Percentiles rank a stretch among this genome's conserved stretches.
Conservation (phyloP, 202 grass and related monocot genomes). For the Saccharum hybrid region DNA sequence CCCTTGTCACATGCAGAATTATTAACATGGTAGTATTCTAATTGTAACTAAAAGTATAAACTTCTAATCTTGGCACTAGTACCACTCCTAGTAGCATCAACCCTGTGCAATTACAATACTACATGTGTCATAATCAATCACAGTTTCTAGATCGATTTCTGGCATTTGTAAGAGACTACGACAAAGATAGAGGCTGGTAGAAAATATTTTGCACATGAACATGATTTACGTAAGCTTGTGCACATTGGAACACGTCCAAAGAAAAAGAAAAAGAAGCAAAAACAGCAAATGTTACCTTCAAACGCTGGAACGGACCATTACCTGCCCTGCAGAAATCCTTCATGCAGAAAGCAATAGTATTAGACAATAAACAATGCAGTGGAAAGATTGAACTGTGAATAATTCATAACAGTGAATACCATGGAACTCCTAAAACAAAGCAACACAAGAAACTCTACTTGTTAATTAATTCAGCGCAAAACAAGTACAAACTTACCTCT, state of each 20-base stretch:
- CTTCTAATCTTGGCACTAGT: slow-evolving; percentile 29
- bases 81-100: not conserved
- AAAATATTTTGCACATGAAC: slow-evolving; percentile 12
- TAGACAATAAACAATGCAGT: slow-evolving; percentile 5
- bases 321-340: slow-evolving; percentile 70
- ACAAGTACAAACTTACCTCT: slow-evolving; percentile 62
- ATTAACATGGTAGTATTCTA: not conserved
- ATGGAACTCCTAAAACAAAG: slow-evolving; percentile 26
- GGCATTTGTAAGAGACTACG: slow-evolving; percentile 21
- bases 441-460: not conserved
- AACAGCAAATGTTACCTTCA: slow-evolving; percentile 62
- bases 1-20: not conserved
- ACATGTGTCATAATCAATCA: not conserved
- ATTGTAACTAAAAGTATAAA: slow-evolving; percentile 1
- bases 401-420: slow-evolving; percentile 18
- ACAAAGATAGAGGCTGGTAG: not conserved
- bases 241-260: not conserved
- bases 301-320: slow-evolving; percentile 67
- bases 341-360: slow-evolving; percentile 36
- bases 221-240: not conserved
- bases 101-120: not conserved
- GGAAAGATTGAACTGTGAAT: slow-evolving; percentile 13
- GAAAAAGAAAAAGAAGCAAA: not conserved
- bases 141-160: slow-evolving; percentile 10
- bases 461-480: slow-evolving; percentile 8